Conservation (phyloP, 768 basidiomycete species). For the Boletus reticuloceps region DNA sequence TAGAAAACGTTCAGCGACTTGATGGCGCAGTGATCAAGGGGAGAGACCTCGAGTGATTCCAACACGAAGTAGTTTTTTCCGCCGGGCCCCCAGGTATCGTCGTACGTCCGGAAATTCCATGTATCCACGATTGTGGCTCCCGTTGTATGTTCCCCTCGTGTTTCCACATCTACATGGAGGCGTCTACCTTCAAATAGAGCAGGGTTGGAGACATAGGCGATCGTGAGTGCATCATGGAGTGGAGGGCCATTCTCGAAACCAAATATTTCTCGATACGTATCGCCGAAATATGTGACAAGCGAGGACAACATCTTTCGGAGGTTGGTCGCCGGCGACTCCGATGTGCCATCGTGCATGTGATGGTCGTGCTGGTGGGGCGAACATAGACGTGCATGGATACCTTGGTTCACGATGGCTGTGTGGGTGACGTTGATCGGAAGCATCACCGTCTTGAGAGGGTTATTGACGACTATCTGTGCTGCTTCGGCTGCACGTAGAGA, state of each 20-base stretch:
- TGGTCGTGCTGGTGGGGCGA: conserved; percentile 35
- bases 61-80: conserved; percentile 79
- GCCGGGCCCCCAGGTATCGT: conserved; percentile 65
- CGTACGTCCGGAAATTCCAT: conserved; percentile 58
- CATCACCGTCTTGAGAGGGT: conserved; percentile 68
- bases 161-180: conserved; percentile 83
- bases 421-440: conserved; percentile 89
- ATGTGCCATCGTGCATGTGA: neutral
- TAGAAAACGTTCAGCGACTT: neutral
- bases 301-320: conserved; percentile 76
- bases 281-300: conserved; percentile 70
- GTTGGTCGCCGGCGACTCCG: conserved; percentile 33
- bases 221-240: conserved; percentile 80
- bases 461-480: conserved; percentile 75
- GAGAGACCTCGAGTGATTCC: conserved; percentile 58
- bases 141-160: conserved; percentile 57
- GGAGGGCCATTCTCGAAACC: conserved; percentile 87
- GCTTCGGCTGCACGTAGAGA: conserved; percentile 60
- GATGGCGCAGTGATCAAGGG: neutral
- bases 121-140: conserved; percentile 84
- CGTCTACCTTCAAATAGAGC: conserved; percentile 59
- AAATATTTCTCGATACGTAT: conserved; percentile 68
- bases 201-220: conserved; percentile 73
- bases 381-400: conserved; percentile 54
- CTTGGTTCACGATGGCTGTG: conserved; percentile 67